These are phyloP conservation scores for Venturia carpophila DNA, from an alignment of 2,329 filamentous ascomycete genomes.

Conservation along the genomic window DNA sequence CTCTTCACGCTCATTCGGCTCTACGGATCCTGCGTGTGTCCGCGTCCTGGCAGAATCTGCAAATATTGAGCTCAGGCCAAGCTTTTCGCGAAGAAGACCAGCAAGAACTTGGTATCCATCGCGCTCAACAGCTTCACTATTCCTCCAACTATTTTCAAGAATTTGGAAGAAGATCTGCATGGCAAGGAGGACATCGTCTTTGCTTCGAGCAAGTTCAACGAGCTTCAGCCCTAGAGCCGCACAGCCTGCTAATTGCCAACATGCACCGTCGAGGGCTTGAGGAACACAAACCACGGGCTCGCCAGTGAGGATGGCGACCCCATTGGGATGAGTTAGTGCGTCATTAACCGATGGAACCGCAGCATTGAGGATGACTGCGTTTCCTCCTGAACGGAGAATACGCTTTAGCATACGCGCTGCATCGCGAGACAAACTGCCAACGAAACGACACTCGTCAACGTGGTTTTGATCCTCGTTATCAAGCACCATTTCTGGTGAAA, in stretches of 20 bases:
- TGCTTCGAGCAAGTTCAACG: constrained; percentile 65
- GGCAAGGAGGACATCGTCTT: constrained; percentile 64
- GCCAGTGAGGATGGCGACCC: constrained; percentile 74
- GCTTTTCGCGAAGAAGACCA: constrained; percentile 73
- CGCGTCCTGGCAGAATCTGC: constrained; percentile 41
- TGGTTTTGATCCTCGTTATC: constrained; percentile 70
- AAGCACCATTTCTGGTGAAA: constrained; percentile 72
- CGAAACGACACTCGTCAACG: constrained; percentile 63
- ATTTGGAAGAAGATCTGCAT: constrained; percentile 79
- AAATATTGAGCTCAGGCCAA: constrained; percentile 46
- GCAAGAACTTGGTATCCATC: constrained; percentile 87
- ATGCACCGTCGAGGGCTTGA: constrained; percentile 79
- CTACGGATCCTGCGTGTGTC: constrained; percentile 28
- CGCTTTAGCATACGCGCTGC: constrained; percentile 61
- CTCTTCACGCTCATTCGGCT: constrained; percentile 40
- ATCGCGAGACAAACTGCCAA: constrained; percentile 66
- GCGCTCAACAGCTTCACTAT: constrained; percentile 96
- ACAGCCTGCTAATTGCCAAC: constrained; percentile 90
- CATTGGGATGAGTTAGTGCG: constrained; percentile 71
- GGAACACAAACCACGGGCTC: constrained; percentile 74
- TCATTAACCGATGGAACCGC: constrained; percentile 83
- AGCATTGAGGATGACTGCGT: constrained; percentile 77
- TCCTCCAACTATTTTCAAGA: constrained; percentile 87
- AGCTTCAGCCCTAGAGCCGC: constrained; percentile 77
- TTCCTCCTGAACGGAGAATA: constrained; percentile 64